Evolutionary conservation across 495 filamentous ascomycete genomes (phyloP).

Genomic region (Aspergillus leporis): DNA sequence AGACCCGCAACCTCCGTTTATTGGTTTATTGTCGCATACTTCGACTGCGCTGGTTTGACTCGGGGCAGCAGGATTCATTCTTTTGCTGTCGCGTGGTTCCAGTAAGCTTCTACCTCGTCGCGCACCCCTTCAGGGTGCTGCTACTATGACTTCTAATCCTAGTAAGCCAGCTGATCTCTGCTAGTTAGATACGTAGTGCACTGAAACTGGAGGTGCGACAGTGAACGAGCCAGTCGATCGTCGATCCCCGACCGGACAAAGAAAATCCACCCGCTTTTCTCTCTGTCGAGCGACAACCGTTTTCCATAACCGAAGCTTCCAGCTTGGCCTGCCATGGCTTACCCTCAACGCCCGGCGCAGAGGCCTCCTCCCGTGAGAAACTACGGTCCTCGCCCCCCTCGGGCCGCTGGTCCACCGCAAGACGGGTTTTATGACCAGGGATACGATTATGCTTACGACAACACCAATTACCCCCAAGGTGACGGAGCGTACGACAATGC

Average conservation of each 20-base stretch:
- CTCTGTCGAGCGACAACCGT: background rate
- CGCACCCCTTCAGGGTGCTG: background rate
- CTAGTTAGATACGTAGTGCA: background rate
- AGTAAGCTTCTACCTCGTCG: background rate
- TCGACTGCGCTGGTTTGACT: background rate
- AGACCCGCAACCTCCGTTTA: background rate
- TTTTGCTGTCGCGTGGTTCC: conserved; percentile 1
- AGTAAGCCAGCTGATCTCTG: background rate
- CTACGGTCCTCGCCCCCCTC: conserved; percentile 43
- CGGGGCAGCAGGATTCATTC: background rate
- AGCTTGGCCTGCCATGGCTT: conserved; percentile 33
- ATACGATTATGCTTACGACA: conserved; percentile 46
- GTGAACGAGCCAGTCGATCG: background rate
- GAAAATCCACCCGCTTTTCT: conserved; percentile 1
- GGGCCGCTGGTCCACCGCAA: conserved; percentile 36
- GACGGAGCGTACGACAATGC: conserved; percentile 43
- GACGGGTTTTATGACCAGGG: conserved; percentile 52
- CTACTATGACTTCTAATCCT: background rate
- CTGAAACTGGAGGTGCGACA: background rate
- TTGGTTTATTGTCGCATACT: conserved; percentile 1
- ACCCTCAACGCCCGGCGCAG: conserved; percentile 31
- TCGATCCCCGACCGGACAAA: conserved; percentile 2
- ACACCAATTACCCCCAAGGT: conserved; percentile 37
- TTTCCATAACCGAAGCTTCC: background rate
- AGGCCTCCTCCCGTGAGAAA: conserved; percentile 54